Conservation (phyloP, 2,329 filamentous ascomycete genomes). For the Cercospora berteroae region DNA sequence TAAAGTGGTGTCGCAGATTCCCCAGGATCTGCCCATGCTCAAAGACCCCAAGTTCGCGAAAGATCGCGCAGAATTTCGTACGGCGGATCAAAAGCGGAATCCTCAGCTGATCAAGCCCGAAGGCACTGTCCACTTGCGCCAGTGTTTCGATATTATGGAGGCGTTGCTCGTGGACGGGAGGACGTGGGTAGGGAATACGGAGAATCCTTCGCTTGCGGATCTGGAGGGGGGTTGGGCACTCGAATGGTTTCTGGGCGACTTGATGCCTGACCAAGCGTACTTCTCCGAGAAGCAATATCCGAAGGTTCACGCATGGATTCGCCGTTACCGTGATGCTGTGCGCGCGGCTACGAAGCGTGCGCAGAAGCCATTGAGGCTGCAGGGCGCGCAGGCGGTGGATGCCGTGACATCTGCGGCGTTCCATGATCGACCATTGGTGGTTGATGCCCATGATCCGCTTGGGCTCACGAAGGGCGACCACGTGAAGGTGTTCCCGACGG, state of each 20-base stretch:
- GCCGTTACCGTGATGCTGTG: constrained; percentile 56
- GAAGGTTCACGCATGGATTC: constrained; percentile 62
- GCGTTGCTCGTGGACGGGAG: constrained; percentile 64
- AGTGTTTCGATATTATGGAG: constrained; percentile 60
- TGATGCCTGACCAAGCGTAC: constrained; percentile 53
- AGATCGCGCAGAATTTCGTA: constrained; percentile 54
- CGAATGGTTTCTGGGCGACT: constrained; percentile 58
- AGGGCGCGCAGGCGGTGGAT: constrained; percentile 55
- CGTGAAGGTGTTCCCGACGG: constrained; percentile 62
- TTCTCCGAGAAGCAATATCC: constrained; percentile 58
- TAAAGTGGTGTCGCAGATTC: constrained; percentile 56
- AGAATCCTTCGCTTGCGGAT: constrained; percentile 60
- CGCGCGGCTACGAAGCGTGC: constrained; percentile 43
- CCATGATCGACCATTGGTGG: constrained; percentile 45
- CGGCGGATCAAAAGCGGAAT: constrained; percentile 27
- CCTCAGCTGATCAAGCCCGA: constrained; percentile 50
- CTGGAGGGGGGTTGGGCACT: constrained; percentile 59
- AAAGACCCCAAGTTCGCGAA: constrained; percentile 58
- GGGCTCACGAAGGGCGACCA: constrained; percentile 53
- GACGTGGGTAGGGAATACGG: constrained; percentile 59
- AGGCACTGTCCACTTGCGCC: constrained; percentile 55
- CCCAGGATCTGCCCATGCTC: constrained; percentile 53
- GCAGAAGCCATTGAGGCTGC: constrained; percentile 47
- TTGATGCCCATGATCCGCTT: constrained; percentile 55
- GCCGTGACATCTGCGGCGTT: constrained; percentile 49